Evolutionary conservation across 768 basidiomycete genomes (phyloP).

Genomic region (Kwoniella newhampshirensis): DNA sequence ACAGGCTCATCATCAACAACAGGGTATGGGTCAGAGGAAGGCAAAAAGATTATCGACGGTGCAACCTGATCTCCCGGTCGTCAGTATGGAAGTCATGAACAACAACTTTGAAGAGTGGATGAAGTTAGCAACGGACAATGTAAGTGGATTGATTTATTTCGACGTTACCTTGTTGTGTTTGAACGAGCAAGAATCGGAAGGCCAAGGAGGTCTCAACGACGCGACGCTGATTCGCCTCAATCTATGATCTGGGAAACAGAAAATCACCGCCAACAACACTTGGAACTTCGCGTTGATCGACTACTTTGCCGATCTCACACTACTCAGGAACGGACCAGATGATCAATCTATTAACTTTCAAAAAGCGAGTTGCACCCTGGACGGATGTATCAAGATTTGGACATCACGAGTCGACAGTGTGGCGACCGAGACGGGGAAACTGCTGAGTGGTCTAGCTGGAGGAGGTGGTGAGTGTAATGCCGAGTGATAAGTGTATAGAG

Average conservation of each 20-base stretch:
- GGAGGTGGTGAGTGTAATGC: constrained; percentile 38
- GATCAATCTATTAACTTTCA: constrained; percentile 91
- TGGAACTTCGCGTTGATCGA: constrained; percentile 98
- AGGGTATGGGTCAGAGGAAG: constrained; percentile 14
- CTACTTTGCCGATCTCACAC: constrained; percentile 97
- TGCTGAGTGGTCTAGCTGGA: constrained; percentile 79
- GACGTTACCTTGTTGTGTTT: background rate
- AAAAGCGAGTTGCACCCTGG: constrained; percentile 93
- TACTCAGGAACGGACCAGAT: constrained; percentile 85
- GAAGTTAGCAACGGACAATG: constrained; percentile 99
- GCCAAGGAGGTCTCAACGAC: background rate
- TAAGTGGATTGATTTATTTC: constrained; percentile 55
- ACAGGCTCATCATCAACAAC: constrained; percentile 55
- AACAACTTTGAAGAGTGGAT: constrained; percentile 99
- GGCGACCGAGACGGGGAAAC: constrained; percentile 91
- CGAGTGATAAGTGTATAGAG: background rate
- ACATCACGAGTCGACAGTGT: constrained; percentile 96
- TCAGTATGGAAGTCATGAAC: constrained; percentile 75
- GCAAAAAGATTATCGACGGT: constrained; percentile 46
- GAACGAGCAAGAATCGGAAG: background rate
- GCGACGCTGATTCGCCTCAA: background rate
- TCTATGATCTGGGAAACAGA: constrained; percentile 59
- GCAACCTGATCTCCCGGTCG: constrained; percentile 35
- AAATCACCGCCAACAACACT: constrained; percentile 96
- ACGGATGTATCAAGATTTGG: constrained; percentile 99